Evolutionary conservation across 371 early-diverging fungal species (phyloP), one percentile per base, ranked within the genome.

Genomic region (Mucor indicus): DNA sequence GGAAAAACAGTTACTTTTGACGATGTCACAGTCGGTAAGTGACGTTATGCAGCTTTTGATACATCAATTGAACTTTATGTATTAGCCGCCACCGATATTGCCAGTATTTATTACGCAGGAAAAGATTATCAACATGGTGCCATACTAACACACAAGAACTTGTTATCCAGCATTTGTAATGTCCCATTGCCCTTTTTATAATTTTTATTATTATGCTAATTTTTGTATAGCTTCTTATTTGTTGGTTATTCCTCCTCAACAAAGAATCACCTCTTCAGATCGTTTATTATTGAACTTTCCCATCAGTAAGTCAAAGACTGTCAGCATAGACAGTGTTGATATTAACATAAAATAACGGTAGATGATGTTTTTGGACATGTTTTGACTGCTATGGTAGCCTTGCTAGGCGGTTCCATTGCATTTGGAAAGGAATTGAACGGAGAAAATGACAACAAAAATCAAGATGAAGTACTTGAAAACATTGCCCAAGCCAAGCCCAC

Each of bases 401-500:
- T 69, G 6, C 47, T 41, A 12, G 89, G 89, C 22, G 87, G 80
- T 19, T 77, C 77, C 3, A 81, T 95, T 45, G 94, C 89, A 4
- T 91, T 89, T 67, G n/a, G n/a, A n/a, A 92, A 60, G 53, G 47
- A 48, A 10, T 60, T 67, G 35, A 67, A 89, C 20, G 91, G 76
- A 25, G 79, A 77, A 25, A 63, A 75, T 13, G 66, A 92, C 23
- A 39, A 44, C 5, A 32, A 35, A 11, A 57, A 72, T 48, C 30
- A 59, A 1, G 8, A 44, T 1, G 7, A 45, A 19, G 33, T 37
- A 11, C 53, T 72, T 29, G 13, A 55, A 8, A 11, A n/a, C 3
- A 55, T 66, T 24, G 58, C 62, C 24, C 67, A 79, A 11, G 80
- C 90, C 25, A 74, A 80, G 32, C 98, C 98, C 4, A 91, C 90